A percentile compares a stretch with the other conserved stretches of the same genome.
Evolutionary conservation across 2,329 filamentous ascomycete genomes (phyloP).

Genomic region (Pseudogymnoascus sp.): DNA sequence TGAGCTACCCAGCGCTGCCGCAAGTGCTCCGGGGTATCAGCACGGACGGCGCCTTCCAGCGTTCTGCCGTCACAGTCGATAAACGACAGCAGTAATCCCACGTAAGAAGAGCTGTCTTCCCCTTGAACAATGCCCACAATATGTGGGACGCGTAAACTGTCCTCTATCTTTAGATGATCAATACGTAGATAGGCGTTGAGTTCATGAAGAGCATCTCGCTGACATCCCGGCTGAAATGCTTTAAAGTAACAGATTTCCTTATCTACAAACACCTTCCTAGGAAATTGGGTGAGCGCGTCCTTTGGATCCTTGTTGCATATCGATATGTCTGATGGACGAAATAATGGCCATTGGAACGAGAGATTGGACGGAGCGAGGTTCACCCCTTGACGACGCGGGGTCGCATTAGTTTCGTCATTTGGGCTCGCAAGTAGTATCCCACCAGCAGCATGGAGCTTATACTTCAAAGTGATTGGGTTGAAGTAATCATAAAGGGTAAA

Average conservation of each 20-base stretch:
- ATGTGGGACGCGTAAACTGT: not conserved
- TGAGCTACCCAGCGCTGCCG: slow-evolving; percentile 12
- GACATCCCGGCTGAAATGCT: not conserved
- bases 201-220: not conserved
- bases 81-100: not conserved
- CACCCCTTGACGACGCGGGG: slow-evolving; percentile 9
- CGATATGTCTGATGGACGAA: not conserved
- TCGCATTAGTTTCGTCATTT: slow-evolving; percentile 4
- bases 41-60: not conserved
- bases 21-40: not conserved
- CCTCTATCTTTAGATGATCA: not conserved
- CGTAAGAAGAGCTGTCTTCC: not conserved
- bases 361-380: slow-evolving; percentile 8
- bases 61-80: not conserved
- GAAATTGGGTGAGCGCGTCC: too few species aligned
- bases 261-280: too few species aligned
- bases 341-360: slow-evolving; percentile 13
- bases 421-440: slow-evolving; percentile 12
- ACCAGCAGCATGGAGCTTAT: slow-evolving; percentile 11
- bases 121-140: not conserved
- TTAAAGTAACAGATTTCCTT: too few species aligned
- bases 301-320: too few species aligned
- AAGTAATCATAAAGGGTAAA: slow-evolving; percentile 16
- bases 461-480: slow-evolving; percentile 13
- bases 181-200: not conserved